These are phyloP conservation scores for Umbelopsis sp. DNA, from an alignment of 371 early-diverging fungal genomes.

Conservation along the genomic window DNA sequence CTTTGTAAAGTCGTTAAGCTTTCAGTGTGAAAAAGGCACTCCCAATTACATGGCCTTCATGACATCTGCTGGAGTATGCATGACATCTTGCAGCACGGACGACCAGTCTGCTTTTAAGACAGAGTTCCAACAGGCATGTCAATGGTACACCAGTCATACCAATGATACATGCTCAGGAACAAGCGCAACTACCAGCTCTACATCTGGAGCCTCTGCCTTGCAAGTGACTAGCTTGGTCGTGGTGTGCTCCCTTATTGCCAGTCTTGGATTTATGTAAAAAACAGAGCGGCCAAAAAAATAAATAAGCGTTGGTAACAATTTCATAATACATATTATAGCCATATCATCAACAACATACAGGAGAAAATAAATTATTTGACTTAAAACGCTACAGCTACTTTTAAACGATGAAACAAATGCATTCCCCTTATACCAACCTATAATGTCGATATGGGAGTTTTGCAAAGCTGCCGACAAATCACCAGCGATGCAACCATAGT, in stretches of 20 bases:
- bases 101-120: slow-evolving; percentile 31
- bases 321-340: too few species aligned
- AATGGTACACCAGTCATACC: slow-evolving; percentile 36
- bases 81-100: slow-evolving; percentile 30
- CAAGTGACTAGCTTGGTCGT: not conserved
- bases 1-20: slow-evolving; percentile 34
- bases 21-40: slow-evolving; percentile 33
- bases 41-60: slow-evolving; percentile 36
- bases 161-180: slow-evolving; percentile 27
- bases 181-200: not conserved
- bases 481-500: too few species aligned
- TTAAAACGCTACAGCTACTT: too few species aligned
- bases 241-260: not conserved
- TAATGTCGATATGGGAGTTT: too few species aligned
- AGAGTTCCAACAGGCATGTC: slow-evolving; percentile 24
- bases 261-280: not conserved
- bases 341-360: too few species aligned
- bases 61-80: slow-evolving; percentile 43
- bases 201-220: not conserved
- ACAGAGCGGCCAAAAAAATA: not conserved
- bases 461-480: too few species aligned
- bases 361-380: too few species aligned
- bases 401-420: too few species aligned
- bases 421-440: too few species aligned
- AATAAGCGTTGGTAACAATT: too few species aligned